Percentiles rank a stretch among this genome's conserved stretches.
Conservation (phyloP, 2,329 filamentous ascomycete genomes). For the Cladosporium colombiae region DNA sequence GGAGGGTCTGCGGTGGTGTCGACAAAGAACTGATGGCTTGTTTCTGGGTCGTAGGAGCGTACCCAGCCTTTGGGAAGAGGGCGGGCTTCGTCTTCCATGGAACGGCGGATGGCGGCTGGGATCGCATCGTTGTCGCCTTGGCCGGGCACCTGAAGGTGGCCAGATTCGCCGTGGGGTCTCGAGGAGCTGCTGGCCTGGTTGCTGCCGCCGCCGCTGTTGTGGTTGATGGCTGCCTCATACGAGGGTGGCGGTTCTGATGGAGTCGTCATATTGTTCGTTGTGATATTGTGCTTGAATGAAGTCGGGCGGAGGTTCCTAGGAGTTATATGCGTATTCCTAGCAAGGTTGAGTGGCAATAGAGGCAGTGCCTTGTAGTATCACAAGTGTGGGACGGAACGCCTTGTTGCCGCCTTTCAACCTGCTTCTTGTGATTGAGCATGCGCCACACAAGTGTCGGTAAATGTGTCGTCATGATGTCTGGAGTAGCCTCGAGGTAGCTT, state of each 20-base stretch:
- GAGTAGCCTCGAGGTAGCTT: background rate
- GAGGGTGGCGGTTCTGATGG: conserved; percentile 17
- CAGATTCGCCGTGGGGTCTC: conserved; percentile 7
- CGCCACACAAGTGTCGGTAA: background rate
- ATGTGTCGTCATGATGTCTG: background rate
- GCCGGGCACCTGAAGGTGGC: conserved; percentile 13
- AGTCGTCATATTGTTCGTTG: background rate
- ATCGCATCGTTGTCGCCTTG: conserved; percentile 50
- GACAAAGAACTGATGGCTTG: conserved; percentile 64
- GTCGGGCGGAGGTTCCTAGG: background rate
- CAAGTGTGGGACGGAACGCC: background rate
- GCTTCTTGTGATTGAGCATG: background rate
- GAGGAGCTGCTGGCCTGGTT: conserved; percentile 18
- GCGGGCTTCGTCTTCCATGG: conserved; percentile 63
- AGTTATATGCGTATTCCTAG: background rate
- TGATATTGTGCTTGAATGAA: background rate
- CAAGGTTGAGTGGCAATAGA: background rate
- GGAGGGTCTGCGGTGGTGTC: conserved; percentile 57
- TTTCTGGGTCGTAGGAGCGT: conserved; percentile 55
- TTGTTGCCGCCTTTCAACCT: background rate
- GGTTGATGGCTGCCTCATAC: conserved; percentile 10
- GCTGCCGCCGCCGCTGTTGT: conserved; percentile 1
- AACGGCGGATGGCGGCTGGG: conserved; percentile 53
- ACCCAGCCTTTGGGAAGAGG: conserved; percentile 59
- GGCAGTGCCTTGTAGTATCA: background rate